Evolutionary conservation across 805 yeast genomes (phyloP).

Genomic region (Candida ficus): DNA sequence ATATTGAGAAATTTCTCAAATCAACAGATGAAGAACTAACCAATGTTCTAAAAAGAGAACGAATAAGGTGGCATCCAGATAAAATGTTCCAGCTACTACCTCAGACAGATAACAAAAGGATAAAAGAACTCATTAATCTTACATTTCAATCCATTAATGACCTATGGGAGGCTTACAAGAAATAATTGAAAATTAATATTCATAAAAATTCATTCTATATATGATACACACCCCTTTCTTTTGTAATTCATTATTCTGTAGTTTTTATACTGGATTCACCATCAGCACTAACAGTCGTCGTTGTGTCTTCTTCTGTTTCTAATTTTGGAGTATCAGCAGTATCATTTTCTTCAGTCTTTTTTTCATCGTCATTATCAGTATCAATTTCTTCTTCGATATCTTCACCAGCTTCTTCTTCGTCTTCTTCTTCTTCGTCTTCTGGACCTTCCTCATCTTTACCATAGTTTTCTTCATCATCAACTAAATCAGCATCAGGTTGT

Average conservation of each 20-base stretch:
- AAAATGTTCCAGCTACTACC: conserved; percentile 38
- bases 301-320: conserved; percentile 3
- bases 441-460: conserved; percentile 50
- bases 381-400: conserved; percentile 36
- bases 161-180: conserved; percentile 27
- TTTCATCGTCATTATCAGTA: conserved; percentile 15
- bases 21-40: conserved; percentile 6
- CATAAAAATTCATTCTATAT: background rate
- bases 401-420: conserved; percentile 36
- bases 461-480: conserved; percentile 58
- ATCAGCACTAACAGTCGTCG: conserved; percentile 2
- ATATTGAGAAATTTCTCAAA: conserved; percentile 16
- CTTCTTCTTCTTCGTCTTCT: conserved; percentile 41
- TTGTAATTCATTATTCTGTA: background rate
- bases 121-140: conserved; percentile 29
- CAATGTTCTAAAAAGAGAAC: conserved; percentile 37
- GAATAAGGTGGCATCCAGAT: conserved; percentile 72
- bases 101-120: background rate
- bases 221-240: background rate
- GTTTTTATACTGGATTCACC: conserved; percentile 1
- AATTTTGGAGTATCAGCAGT: conserved; percentile 7
- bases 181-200: background rate
- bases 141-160: conserved; percentile 39
- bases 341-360: conserved; percentile 13
- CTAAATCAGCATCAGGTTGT: conserved; percentile 58